These are phyloP conservation scores for Cercospora sojina DNA, from an alignment of 2,329 filamentous ascomycete species.

Conservation along the genomic window DNA sequence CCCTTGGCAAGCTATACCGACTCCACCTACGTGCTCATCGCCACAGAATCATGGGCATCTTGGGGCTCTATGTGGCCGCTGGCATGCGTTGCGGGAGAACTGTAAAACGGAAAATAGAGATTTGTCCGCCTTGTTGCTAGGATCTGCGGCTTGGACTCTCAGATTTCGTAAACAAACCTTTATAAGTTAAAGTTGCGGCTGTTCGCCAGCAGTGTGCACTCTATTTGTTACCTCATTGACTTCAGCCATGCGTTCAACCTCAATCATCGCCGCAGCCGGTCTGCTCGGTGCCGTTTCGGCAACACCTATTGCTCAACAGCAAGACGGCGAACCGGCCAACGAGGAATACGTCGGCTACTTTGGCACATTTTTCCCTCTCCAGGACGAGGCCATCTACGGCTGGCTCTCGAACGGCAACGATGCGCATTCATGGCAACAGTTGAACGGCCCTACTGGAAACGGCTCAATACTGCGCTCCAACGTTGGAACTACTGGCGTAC, in stretches of 20 bases:
- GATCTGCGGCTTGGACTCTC: background rate
- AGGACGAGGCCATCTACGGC: conserved; percentile 32
- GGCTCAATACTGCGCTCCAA: conserved; percentile 19
- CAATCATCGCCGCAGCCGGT: background rate
- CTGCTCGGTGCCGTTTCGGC: background rate
- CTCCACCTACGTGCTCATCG: background rate
- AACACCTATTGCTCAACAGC: background rate
- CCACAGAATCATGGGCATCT: background rate
- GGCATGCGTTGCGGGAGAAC: background rate
- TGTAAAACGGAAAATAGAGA: background rate
- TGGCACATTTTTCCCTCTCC: conserved; percentile 32
- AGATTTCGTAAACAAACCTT: background rate
- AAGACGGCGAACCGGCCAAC: background rate
- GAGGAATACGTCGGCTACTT: conserved; percentile 23
- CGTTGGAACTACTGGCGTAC: conserved; percentile 22
- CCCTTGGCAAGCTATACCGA: background rate
- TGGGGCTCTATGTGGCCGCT: background rate
- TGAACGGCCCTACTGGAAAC: conserved; percentile 13
- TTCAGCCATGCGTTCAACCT: background rate
- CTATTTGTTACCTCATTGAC: background rate
- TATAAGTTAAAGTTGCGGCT: background rate
- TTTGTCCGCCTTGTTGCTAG: background rate
- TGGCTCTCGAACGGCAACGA: conserved; percentile 25
- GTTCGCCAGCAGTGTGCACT: background rate
- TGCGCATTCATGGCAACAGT: conserved; percentile 19